Percentiles rank a stretch among this genome's conserved stretches.
These are phyloP conservation scores for Pistacia integerrima DNA, from an alignment of 345 rosid species.

Conservation along the genomic window DNA sequence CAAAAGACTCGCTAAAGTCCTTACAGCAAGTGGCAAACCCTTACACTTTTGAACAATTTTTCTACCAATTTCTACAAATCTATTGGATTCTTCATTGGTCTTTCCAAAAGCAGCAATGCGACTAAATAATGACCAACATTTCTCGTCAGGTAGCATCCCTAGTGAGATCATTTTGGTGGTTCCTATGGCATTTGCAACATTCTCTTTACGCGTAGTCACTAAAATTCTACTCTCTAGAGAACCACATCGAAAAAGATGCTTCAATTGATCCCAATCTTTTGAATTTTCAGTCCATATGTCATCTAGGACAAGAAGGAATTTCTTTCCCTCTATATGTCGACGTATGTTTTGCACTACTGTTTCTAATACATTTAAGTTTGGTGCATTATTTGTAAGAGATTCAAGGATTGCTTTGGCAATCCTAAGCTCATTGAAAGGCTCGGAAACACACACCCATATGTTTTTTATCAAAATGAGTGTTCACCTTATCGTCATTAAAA, in stretches of 20 bases:
- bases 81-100: neutral
- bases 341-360: slow-evolving; percentile 7
- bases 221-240: slow-evolving; percentile 17
- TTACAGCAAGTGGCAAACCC: neutral
- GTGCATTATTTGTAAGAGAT: neutral
- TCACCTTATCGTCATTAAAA: neutral
- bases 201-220: slow-evolving; percentile 14
- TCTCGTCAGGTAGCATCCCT: neutral
- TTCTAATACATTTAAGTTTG: neutral
- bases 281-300: slow-evolving; percentile 28
- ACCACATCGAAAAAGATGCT: neutral
- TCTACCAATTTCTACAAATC: neutral
- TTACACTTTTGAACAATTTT: neutral
- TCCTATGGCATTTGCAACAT: neutral
- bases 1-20: neutral
- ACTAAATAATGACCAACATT: neutral
- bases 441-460: neutral
- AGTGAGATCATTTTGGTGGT: neutral
- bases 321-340: neutral
- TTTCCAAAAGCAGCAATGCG: neutral
- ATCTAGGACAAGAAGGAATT: slow-evolving; percentile 25
- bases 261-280: slow-evolving; percentile 15
- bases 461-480: neutral
- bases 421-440: slow-evolving; percentile 6
- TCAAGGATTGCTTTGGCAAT: slow-evolving; percentile 25